These are phyloP conservation scores for Hymenoscyphus albidus DNA, from an alignment of 2,329 filamentous ascomycete genomes.

Conservation along the genomic window DNA sequence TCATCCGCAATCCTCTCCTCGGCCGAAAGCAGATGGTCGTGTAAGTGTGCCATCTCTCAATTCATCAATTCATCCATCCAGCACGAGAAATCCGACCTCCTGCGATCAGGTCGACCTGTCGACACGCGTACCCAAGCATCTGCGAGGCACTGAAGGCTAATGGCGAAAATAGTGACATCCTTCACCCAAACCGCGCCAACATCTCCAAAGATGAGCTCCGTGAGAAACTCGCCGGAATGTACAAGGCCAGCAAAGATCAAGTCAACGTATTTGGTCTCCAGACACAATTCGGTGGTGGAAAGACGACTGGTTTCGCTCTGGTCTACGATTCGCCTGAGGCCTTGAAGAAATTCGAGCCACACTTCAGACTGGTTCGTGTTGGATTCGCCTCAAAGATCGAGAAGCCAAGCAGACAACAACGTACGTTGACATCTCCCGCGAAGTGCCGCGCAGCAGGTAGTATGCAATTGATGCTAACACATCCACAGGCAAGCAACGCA, in stretches of 20 bases:
- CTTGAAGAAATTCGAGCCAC: slow-evolving; percentile 99
- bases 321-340: slow-evolving; percentile 98
- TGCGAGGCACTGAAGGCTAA: slow-evolving; percentile 18
- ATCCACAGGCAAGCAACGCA: slow-evolving; percentile 94
- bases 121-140: not conserved
- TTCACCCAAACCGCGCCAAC: slow-evolving; percentile 97
- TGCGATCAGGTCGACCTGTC: not conserved
- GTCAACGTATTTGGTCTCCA: slow-evolving; percentile 97
- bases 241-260: slow-evolving; percentile 98
- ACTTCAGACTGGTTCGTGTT: slow-evolving; percentile 93
- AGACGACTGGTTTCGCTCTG: slow-evolving; percentile 98
- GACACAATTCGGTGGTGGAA: slow-evolving; percentile 99
- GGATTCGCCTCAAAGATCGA: slow-evolving; percentile 92
- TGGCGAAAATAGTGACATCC: slow-evolving; percentile 74
- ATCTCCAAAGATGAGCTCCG: slow-evolving; percentile 99
- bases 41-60: slow-evolving; percentile 57
- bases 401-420: slow-evolving; percentile 97
- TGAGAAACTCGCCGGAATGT: slow-evolving; percentile 87
- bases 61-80: slow-evolving; percentile 12
- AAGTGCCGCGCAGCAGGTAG: slow-evolving; percentile 1
- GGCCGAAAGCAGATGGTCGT: slow-evolving; percentile 99
- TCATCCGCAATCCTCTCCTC: slow-evolving; percentile 99
- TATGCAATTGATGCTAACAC: slow-evolving; percentile 23
- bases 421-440: slow-evolving; percentile 59
- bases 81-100: not conserved